Percentiles rank a stretch among this genome's conserved stretches.
phyloP scores from a whole-genome alignment of 2,329 filamentous ascomycete species.

The Arthroderma sp. region DNA sequence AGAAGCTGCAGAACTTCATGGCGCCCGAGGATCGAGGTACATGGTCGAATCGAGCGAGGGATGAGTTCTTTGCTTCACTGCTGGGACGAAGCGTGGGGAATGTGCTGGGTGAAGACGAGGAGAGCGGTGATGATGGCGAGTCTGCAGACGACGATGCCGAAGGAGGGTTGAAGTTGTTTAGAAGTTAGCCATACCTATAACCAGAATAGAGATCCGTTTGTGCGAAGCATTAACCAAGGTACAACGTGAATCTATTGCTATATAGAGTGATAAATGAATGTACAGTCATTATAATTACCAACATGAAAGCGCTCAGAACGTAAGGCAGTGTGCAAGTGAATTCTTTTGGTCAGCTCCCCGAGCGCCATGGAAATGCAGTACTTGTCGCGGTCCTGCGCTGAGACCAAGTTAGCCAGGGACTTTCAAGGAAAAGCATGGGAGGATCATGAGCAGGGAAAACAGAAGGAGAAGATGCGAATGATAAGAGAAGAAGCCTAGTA shows the following conservation, averaged over 20 bases:
- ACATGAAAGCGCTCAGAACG: constrained; percentile 4
- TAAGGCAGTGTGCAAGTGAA: constrained; percentile 1
- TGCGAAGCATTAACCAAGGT: not conserved
- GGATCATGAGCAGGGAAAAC: not conserved
- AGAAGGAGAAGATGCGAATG: not conserved
- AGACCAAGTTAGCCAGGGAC: not conserved
- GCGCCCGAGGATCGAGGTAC: constrained; percentile 67
- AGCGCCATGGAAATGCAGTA: constrained; percentile 2
- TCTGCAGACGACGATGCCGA: constrained; percentile 17
- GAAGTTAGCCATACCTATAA: constrained; percentile 11
- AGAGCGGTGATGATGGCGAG: constrained; percentile 18
- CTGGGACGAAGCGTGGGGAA: constrained; percentile 54
- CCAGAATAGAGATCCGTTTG: not conserved
- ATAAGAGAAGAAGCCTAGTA: constrained; percentile 22
- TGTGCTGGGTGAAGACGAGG: constrained; percentile 48
- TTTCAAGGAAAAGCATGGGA: not conserved
- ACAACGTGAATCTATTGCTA: not conserved
- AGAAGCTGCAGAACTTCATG: constrained; percentile 98
- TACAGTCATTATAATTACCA: constrained; percentile 1
- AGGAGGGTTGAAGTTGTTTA: constrained; percentile 26
- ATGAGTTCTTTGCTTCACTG: constrained; percentile 61
- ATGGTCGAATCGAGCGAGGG: constrained; percentile 72
- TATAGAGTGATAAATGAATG: constrained; percentile 3
- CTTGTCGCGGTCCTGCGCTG: constrained; percentile 2
- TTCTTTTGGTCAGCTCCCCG: not conserved